These are phyloP conservation scores for Fusarium sp. DNA, from an alignment of 2,329 filamentous ascomycete genomes.

Conservation along the genomic window DNA sequence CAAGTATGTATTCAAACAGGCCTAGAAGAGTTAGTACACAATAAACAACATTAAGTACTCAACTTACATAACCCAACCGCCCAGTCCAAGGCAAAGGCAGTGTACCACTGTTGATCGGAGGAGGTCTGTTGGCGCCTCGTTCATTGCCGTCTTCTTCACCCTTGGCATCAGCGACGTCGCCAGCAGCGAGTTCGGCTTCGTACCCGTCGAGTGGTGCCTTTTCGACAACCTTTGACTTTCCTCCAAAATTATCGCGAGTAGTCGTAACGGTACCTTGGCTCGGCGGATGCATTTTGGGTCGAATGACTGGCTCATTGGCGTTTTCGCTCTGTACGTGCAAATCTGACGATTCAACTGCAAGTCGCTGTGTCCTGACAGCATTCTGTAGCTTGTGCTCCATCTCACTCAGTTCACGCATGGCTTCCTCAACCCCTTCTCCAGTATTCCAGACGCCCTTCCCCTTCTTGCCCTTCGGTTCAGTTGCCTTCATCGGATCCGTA, in stretches of 20 bases:
- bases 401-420: slow-evolving; percentile 62
- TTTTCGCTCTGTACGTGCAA: slow-evolving; percentile 32
- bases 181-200: slow-evolving; percentile 43
- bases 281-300: slow-evolving; percentile 25
- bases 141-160: slow-evolving; percentile 49
- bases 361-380: slow-evolving; percentile 62
- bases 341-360: slow-evolving; percentile 62
- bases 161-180: slow-evolving; percentile 41
- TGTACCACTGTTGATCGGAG: slow-evolving; percentile 85
- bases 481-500: background rate
- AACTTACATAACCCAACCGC: slow-evolving; percentile 85
- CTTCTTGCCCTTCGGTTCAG: background rate
- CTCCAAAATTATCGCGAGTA: slow-evolving; percentile 6
- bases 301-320: background rate
- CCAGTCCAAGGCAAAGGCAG: slow-evolving; percentile 93
- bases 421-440: slow-evolving; percentile 54
- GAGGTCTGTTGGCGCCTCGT: slow-evolving; percentile 69
- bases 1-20: slow-evolving; percentile 93
- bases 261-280: slow-evolving; percentile 10
- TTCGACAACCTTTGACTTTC: slow-evolving; percentile 31
- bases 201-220: slow-evolving; percentile 42
- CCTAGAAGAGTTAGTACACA: slow-evolving; percentile 60
- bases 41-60: background rate
- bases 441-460: slow-evolving; percentile 26
- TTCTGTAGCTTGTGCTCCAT: slow-evolving; percentile 65